Base-by-base conservation (phyloP, 2,329 filamentous ascomycete species). In the Colletotrichum filicis region DNA sequence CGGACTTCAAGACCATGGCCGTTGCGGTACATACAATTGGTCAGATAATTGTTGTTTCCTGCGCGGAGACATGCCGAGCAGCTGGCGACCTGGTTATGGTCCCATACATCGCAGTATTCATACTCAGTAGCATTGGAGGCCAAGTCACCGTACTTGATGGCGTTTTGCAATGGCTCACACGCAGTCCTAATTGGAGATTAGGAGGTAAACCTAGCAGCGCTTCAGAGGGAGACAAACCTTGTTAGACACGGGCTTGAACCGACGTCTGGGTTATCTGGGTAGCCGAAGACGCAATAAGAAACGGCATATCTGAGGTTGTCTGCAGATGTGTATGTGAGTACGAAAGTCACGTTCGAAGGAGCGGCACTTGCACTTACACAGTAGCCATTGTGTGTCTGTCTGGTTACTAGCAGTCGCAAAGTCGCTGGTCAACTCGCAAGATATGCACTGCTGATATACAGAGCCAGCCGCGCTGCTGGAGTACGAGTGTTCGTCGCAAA, bases 301-400 rank as follows among this genome's bases (percentile, higher is more conserved):
- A 87, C 75, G 6, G 88, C 84, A 76, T 86, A 91, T 77, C 90
- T 85, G 65, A 91, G 75, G 75, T 92, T 92, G 75, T 91, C 89
- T 91, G 52, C 4, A 56, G 35, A 35, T 5, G 35, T 75, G 8
- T 74, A 64, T 26, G 46, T n/a, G 7, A 4, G 22, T n/a, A 32
- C 5, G 4, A 30, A 4, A 9, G 11, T 19, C 5, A 5, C 4
- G n/a, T 8, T 46, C 11, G 24, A 26, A 35, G 9, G 11, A 26
- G 28, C 28, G 7, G 19, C 1, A 24, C 24, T 19, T 42, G 37
- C 42, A 83, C 89, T 76, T 81, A 92, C 90, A 92, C 19, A 92
- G 80, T 63, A 87, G 81, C 74, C 84, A 87, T 75, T 89, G 83
- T 12, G 88, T 80, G 76, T 92, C 90, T 1, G 89, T 87, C 68